Base-by-base conservation (phyloP, 2,329 filamentous ascomycete species). In the Fusarium cyanostomum region DNA sequence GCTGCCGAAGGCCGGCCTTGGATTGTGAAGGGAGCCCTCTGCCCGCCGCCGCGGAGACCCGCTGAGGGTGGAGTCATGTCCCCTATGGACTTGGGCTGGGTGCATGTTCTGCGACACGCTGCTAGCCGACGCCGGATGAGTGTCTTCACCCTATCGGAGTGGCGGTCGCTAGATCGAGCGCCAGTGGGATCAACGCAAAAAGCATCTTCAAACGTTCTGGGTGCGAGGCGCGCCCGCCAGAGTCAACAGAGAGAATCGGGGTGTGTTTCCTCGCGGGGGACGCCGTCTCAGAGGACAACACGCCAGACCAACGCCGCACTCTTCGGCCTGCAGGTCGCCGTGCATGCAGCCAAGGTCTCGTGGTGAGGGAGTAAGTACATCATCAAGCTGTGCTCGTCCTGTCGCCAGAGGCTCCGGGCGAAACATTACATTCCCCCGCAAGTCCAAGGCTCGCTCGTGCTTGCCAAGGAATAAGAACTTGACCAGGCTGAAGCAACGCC, bases 331-430 rank as follows among this genome's bases (percentile, higher is more conserved):
- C 69, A 68, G 66, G 64, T 65, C 68, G 60, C 62, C 67, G 62
- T 73, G 70, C 72, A 74, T 74, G 65, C 61, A 67, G 69, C 56
- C 61, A 56, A 68, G 69, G 72, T 73, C 72, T 69, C 71, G 72
- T 73, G 72, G 70, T 68, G 59, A 49, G 38, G 51, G 51, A 59
- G 59, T 59, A 51, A 27, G 24, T 34, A n/a, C 30, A 35, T n/a
- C 60, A 50, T 45, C 35, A 24, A 56, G 34, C 46, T 45, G 37
- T 53, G 35, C 57, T 66, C 59, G 46, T 59, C 48, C 39, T 30
- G 16, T 27, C 24, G 45, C 33, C 37, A 24, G 24, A 50, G 16
- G 8, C 10, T 37, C 15, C n/a, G 9, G 8, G 12, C 3, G n/a
- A 21, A 21, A 21, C 21, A 21, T 21, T 21, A 6, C 21, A 21